Evolutionary conservation across 257 asterid species (phyloP).

Genomic region (Oldenlandia corymbosa): DNA sequence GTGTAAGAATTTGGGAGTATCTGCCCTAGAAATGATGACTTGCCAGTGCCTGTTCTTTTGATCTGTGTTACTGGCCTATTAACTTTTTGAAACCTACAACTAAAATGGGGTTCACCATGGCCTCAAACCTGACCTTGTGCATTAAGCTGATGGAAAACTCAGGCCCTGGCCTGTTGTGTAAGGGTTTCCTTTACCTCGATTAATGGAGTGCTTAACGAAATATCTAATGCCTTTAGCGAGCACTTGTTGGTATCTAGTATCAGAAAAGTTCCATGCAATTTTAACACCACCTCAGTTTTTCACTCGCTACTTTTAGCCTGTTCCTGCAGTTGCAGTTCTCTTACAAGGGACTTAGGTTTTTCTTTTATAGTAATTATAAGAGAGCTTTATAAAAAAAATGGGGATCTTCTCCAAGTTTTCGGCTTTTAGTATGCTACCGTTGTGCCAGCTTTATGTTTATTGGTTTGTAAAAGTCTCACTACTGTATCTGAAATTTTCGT

Average conservation of each 20-base stretch:
- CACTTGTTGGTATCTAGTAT: background rate
- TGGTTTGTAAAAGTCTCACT: background rate
- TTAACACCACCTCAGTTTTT: background rate
- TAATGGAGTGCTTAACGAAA: background rate
- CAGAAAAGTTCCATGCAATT: background rate
- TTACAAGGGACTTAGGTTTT: background rate
- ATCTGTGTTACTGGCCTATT: background rate
- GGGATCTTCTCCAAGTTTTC: background rate
- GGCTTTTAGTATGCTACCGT: background rate
- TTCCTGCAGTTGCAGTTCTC: background rate
- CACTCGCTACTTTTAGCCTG: background rate
- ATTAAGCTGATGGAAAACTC: background rate
- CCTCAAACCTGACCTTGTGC: background rate
- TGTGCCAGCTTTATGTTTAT: background rate
- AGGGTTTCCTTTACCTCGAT: background rate
- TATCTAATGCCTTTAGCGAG: background rate
- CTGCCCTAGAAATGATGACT: background rate
- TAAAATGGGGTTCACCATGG: background rate
- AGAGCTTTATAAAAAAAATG: background rate
- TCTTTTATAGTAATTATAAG: background rate
- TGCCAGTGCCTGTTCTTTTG: background rate
- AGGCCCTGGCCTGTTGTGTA: background rate
- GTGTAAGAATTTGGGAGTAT: background rate
- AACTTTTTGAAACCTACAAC: background rate
- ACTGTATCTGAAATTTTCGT: background rate